Evolutionary conservation across 176 grass and related monocot species (phyloP), one percentile per base, ranked within the genome.

Genomic region (Eragrostis curvula): DNA sequence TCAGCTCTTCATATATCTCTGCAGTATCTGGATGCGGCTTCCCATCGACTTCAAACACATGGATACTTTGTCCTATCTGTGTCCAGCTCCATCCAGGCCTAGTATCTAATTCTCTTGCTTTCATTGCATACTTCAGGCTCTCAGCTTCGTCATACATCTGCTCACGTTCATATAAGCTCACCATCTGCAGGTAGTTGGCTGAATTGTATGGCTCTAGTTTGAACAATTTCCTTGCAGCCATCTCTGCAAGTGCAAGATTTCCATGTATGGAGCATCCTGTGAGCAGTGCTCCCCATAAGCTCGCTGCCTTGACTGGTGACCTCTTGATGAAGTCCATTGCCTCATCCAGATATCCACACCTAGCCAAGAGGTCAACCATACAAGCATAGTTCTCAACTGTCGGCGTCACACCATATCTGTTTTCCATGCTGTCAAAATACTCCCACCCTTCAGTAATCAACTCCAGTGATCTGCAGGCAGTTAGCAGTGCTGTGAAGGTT

Each of bases 281-380:
- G 52, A 97, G 91, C 55, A 97, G 80, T 5, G 94, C 91, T 32
- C 94, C 91, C 94, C 94, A 94, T 23, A 88, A 75, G 41, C 85
- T 88, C 3, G 87, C 89, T 18, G 83, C 91, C 27, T 92, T 86
- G 5, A 70, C 32, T n/a, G 91, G 89, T 64, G 90, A 86, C 73
- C 56, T 79, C 27, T 51, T 23, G 18, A 92, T 90, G 66, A 97
- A 91, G 74, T 94, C 89, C 91, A 86, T 84, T 7, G 91, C 94
- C 79, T 97, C 94, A 65, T 97, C 94, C 7, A 97, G 85, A 79
- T 90, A 97, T 3, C 94, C 94, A 7, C 74, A 73, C 68, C 92
- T 87, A 9, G 94, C 79, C 67, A 97, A 86, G 20, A 97, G 89
- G 80, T 97, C 89, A 42, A 97, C 88, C 94, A 97, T 97, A 91